phyloP scores from a whole-genome alignment of 768 basidiomycete species.

The Floccularia luteovirens region DNA sequence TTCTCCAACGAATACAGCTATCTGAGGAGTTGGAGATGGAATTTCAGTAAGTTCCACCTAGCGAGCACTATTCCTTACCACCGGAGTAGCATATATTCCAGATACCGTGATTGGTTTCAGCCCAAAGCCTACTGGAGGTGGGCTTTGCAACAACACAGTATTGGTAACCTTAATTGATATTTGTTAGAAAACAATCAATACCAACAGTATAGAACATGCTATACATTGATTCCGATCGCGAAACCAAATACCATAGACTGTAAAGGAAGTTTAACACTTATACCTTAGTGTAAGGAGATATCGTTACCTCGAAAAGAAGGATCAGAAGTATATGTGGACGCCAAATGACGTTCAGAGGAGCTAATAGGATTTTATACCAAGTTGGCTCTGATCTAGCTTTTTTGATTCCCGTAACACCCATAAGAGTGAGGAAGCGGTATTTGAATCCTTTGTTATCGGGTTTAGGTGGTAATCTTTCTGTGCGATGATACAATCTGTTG shows the following conservation, averaged over 20 bases:
- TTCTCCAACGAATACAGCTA: conserved; percentile 30
- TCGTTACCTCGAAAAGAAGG: conserved; percentile 25
- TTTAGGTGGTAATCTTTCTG: not conserved
- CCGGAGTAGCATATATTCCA: conserved; percentile 29
- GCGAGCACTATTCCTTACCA: conserved; percentile 15
- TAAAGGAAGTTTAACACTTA: not conserved
- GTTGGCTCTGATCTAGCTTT: conserved; percentile 1
- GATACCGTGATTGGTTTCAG: conserved; percentile 31
- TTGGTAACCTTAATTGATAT: conserved; percentile 3
- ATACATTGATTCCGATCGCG: conserved; percentile 21
- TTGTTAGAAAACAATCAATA: conserved; percentile 23
- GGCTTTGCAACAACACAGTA: conserved; percentile 3
- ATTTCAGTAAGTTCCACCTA: not conserved
- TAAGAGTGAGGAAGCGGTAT: not conserved
- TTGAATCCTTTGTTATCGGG: not conserved
- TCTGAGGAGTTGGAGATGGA: conserved; percentile 8
- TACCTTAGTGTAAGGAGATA: conserved; percentile 1
- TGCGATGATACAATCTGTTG: conserved; percentile 3
- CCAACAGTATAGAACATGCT: conserved; percentile 21
- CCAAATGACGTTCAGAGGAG: conserved; percentile 30
- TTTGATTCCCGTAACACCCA: conserved; percentile 3
- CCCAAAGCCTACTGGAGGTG: conserved; percentile 23
- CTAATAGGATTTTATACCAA: conserved; percentile 22
- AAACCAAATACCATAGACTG: conserved; percentile 12
- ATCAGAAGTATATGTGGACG: conserved; percentile 32